Conservation (phyloP, 2,329 filamentous ascomycete genomes). For the Cladophialophora immunda region DNA sequence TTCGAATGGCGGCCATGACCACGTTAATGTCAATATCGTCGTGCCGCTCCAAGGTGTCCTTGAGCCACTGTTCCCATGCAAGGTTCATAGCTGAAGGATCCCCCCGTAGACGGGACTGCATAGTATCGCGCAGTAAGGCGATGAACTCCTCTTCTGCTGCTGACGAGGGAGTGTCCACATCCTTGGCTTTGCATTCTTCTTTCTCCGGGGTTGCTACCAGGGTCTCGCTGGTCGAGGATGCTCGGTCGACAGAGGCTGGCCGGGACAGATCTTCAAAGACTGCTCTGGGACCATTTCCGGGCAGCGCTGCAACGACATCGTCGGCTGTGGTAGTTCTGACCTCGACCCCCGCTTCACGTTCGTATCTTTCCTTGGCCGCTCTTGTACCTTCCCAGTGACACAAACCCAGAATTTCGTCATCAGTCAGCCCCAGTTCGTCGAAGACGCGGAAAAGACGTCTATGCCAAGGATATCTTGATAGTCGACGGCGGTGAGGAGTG, state of each 20-base stretch:
- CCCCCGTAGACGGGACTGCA: conserved; percentile 28
- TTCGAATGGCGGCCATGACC: conserved; percentile 26
- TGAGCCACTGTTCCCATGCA: conserved; percentile 65
- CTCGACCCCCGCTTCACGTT: conserved; percentile 64
- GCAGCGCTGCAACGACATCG: conserved; percentile 53
- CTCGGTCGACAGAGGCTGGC: not conserved
- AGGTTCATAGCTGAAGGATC: conserved; percentile 24
- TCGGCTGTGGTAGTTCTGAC: conserved; percentile 70
- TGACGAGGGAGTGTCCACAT: conserved; percentile 4
- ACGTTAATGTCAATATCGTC: conserved; percentile 33
- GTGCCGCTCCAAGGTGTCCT: conserved; percentile 60
- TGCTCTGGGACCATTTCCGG: conserved; percentile 30
- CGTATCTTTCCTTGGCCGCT: conserved; percentile 56
- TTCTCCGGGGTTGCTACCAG: conserved; percentile 20
- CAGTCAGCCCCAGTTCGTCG: conserved; percentile 66
- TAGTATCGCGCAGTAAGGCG: conserved; percentile 24
- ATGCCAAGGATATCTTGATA: conserved; percentile 70
- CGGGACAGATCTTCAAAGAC: conserved; percentile 23
- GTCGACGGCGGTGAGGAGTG: conserved; percentile 68
- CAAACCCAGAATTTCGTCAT: conserved; percentile 67
- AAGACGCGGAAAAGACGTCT: conserved; percentile 68
- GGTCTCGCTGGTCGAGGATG: conserved; percentile 15
- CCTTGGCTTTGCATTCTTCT: conserved; percentile 43
- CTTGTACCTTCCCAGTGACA: conserved; percentile 67
- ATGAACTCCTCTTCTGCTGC: conserved; percentile 20